Evolutionary conservation across 441 rosid genomes (phyloP), one percentile per base, ranked within the genome.

Genomic region (Pelargonium fulgidum): DNA sequence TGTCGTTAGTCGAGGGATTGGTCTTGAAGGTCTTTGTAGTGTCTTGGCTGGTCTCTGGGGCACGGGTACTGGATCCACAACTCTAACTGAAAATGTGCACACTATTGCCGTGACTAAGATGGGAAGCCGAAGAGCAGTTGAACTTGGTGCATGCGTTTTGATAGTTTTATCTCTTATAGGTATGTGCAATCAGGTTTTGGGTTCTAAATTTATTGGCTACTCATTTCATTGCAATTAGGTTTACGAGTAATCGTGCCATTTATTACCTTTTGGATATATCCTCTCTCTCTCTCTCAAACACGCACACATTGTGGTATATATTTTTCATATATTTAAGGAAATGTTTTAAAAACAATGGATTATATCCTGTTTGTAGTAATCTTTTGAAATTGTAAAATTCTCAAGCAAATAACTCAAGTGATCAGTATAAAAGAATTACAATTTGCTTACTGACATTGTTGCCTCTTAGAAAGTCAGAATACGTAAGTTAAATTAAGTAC

Each of bases 1-100:
- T 65, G 85, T 93, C 70, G 82, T 93, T 59, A 88, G 94, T 74
- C 86, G 98, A 63, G 98, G 88, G 22, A 91, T 93, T 68, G 98
- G 98, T 70, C 93, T 93, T 64, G 99, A 93, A 82, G 99, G 99
- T 26, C 76, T 91, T 73, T 83, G 86, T 66, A 88, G 97, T 71
- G 64, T 93, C 81, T 72, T 93, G 84, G 98, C 98, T 63, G 97
- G 97, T 82, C 85, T 93, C 19, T 93, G 99, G 97, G 99, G 99
- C 17, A 89, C 87, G 45, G 99, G 99, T 80, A 89, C 92, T 24
- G 99, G 97, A 65, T 93, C 97, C 41, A 85, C 96, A 20, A 88
- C 97, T 9, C 81, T 93, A 62, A 91, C 99, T 8, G 99, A 93
- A 82, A 93, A 93, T 67, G 96, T 93, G 76, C 99, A 93, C 78